Evolutionary conservation across 176 grass and related monocot species (phyloP).

Genomic region (Aechmea fasciata): DNA sequence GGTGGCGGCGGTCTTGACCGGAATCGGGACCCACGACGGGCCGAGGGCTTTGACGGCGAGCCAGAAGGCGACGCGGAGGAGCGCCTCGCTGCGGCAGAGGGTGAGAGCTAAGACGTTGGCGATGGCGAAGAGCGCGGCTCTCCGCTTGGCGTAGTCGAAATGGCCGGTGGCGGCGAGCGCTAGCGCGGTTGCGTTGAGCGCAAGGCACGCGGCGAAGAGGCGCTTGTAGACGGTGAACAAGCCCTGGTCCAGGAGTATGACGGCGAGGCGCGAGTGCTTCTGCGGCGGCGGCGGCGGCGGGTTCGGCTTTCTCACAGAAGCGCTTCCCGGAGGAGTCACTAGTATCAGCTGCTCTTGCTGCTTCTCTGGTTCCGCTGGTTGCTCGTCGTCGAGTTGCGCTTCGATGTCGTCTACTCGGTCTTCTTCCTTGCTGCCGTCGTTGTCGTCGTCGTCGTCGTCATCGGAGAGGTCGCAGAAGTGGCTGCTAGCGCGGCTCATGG

Average conservation of each 20-base stretch:
- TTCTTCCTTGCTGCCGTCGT: not conserved
- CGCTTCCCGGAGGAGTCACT: not conserved
- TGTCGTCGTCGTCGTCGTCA: not conserved
- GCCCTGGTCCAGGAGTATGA: slow-evolving; percentile 58
- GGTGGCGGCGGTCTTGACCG: slow-evolving; percentile 37
- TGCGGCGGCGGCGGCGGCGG: not conserved
- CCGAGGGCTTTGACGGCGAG: slow-evolving; percentile 41
- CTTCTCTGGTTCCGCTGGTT: no score
- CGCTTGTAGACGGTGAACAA: slow-evolving; percentile 80
- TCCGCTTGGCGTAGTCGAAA: slow-evolving; percentile 39
- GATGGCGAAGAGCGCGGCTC: slow-evolving; percentile 47
- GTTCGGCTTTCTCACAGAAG: slow-evolving; percentile 7
- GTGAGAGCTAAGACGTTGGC: slow-evolving; percentile 65
- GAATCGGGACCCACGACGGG: slow-evolving; percentile 31
- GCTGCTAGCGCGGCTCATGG: slow-evolving; percentile 32
- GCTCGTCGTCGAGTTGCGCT: not conserved
- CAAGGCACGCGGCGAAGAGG: slow-evolving; percentile 37
- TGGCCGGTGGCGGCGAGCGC: slow-evolving; percentile 24
- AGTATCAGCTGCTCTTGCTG: no score
- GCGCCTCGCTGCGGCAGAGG: slow-evolving; percentile 57
- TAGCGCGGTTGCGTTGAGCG: slow-evolving; percentile 26
- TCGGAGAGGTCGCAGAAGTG: slow-evolving; percentile 62
- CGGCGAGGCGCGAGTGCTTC: slow-evolving; percentile 28
- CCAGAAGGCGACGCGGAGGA: slow-evolving; percentile 49
- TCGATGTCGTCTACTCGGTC: slow-evolving; percentile 22